Base-by-base conservation (phyloP, 2,329 filamentous ascomycete genomes). In the Neonectria hederae region DNA sequence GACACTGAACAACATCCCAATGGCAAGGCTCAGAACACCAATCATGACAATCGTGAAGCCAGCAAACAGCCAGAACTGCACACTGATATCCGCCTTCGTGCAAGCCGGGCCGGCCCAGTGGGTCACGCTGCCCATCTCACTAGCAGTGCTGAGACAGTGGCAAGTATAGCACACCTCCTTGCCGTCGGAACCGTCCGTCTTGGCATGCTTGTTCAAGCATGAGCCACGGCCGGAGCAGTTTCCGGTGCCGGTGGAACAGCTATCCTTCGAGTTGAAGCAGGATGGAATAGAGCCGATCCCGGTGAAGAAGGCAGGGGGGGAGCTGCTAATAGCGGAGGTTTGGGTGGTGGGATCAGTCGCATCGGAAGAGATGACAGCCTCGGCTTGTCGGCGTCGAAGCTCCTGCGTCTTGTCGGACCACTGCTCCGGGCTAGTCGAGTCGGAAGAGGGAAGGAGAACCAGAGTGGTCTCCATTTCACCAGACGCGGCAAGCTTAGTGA, bases 51-150 rank as follows among this genome's bases (percentile, higher is more conserved):
- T 81, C 4, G 87, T 90, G 72, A 96, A 91, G 8, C 90, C 89
- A 13, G 88, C 87, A 72, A 99, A 89, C 54, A 99, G 82, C 88
- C 94, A 97, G 81, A 99, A 98, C 5, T 92, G 90, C 28, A 90
- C 87, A 77, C 93, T 97, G 56, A 98, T 84, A 76, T 99, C 95
- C 78, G 90, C 87, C 88, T 98, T 99, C 76, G 96, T 89, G 82
- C 96, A 99, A 51, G 91, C 90, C 40, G 88, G 83, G 17, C 96
- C 96, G 54, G 90, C 95, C 93, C 94, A 98, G 75, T 90, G 86
- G 0, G 88, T 88, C 14, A 89, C 87, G 78, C 89, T 89, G 40
- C 85, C 82, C 17, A 80, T 83, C n/a, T 84, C 82, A 55, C 84
- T 82, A 35, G 82, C 78, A 30, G 89, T 91, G 45, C 86, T 81